These are phyloP conservation scores for Scopulariopsis brevicaulis DNA, from an alignment of 2,329 filamentous ascomycete genomes.

Conservation along the genomic window DNA sequence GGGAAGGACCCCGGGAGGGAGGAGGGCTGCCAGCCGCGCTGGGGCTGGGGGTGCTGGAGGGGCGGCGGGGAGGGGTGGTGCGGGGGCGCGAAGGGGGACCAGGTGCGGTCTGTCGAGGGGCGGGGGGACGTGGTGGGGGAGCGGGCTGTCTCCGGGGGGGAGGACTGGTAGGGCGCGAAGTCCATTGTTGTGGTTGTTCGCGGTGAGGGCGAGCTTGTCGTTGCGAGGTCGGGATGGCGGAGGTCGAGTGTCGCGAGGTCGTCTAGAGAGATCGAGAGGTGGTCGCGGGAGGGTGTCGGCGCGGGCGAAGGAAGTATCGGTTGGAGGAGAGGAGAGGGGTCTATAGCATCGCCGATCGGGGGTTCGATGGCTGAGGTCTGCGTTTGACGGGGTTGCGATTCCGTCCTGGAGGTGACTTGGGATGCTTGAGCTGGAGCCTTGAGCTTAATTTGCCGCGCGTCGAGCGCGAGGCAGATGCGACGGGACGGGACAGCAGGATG, in stretches of 20 bases:
- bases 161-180: conserved; percentile 95
- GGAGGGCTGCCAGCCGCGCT: conserved; percentile 14
- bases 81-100: conserved; percentile 29
- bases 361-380: neutral
- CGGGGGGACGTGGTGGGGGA: conserved; percentile 46
- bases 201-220: neutral
- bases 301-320: neutral
- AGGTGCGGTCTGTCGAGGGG: conserved; percentile 41
- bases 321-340: neutral
- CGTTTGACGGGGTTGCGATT: neutral
- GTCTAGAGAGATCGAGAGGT: too few relatives aligned
- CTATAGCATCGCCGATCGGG: neutral
- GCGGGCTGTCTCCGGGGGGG: conserved; percentile 73
- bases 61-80: conserved; percentile 28
- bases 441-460: neutral
- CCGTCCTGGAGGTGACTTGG: neutral
- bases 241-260: too few relatives aligned
- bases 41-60: conserved; percentile 38
- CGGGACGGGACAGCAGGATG: neutral
- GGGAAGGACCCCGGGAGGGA: conserved; percentile 25
- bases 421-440: neutral
- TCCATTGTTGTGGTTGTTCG: conserved; percentile 47
- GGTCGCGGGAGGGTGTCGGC: neutral
- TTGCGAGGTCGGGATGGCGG: neutral
- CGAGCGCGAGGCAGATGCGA: neutral